Evolutionary conservation across 2,329 filamentous ascomycete species (phyloP).

Genomic region (Ophiostoma sp.): DNA sequence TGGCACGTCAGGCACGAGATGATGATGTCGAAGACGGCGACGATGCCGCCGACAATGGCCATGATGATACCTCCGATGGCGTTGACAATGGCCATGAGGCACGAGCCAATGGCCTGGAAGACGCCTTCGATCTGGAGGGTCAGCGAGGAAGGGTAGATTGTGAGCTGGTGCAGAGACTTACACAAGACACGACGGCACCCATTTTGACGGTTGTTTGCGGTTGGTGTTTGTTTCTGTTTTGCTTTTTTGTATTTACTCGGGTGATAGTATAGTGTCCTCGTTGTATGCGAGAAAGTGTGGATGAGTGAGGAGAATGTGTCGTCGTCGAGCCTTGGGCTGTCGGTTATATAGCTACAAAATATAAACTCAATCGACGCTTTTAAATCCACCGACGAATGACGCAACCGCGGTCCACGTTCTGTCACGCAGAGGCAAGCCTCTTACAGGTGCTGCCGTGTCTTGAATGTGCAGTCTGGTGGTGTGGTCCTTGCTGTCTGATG

Average conservation of each 20-base stretch:
- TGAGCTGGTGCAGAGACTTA: slow-evolving; percentile 46
- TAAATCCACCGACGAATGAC: background rate
- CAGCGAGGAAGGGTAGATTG: background rate
- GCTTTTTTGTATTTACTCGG: background rate
- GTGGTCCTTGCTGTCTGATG: background rate
- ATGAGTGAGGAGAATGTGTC: background rate
- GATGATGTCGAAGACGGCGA: slow-evolving; percentile 59
- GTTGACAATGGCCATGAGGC: slow-evolving; percentile 63
- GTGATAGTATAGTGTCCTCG: background rate
- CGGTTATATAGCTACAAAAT: background rate
- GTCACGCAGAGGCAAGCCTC: background rate
- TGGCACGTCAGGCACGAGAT: slow-evolving; percentile 60
- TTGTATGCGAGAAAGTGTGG: background rate
- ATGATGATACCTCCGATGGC: slow-evolving; percentile 60
- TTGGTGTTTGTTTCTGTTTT: background rate
- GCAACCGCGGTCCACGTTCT: background rate
- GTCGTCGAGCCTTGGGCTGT: background rate
- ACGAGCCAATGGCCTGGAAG: slow-evolving; percentile 60
- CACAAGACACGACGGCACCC: slow-evolving; percentile 79
- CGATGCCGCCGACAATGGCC: slow-evolving; percentile 63
- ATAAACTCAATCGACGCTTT: background rate
- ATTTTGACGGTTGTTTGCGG: slow-evolving; percentile 41
- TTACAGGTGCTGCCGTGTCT: background rate
- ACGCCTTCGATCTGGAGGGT: slow-evolving; percentile 44
- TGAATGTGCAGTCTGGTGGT: background rate